These are phyloP conservation scores for Saprolegnia diclina DNA, from an alignment of 352 stramenopile genomes.

Conservation along the genomic window DNA sequence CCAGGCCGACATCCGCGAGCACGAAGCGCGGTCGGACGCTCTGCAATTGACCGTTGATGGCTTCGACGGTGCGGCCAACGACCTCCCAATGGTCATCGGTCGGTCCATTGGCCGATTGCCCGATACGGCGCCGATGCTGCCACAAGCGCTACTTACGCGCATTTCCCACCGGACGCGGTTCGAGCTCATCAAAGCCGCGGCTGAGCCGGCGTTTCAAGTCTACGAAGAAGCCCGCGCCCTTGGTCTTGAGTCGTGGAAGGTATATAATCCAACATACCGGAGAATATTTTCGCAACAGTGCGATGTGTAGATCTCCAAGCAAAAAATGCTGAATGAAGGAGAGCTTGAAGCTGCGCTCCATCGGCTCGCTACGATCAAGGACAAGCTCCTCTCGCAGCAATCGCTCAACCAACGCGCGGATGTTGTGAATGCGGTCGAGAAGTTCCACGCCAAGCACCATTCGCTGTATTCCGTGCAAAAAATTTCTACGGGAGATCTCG, in stretches of 20 bases:
- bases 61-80: conserved; percentile 10
- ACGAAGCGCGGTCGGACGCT: background rate
- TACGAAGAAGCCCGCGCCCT: conserved; percentile 48
- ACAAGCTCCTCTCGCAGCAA: conserved; percentile 51
- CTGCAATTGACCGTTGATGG: conserved; percentile 24
- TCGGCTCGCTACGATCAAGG: conserved; percentile 45
- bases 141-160: conserved; percentile 35
- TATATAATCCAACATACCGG: background rate
- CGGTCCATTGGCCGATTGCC: conserved; percentile 36
- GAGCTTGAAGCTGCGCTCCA: conserved; percentile 54
- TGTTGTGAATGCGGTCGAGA: conserved; percentile 37
- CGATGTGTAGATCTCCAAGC: conserved; percentile 33
- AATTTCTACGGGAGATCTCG: conserved; percentile 39
- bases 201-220: conserved; percentile 46
- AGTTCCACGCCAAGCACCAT: conserved; percentile 54
- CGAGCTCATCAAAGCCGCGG: conserved; percentile 46
- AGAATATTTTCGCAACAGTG: background rate
- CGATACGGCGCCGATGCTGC: background rate
- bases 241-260: conserved; percentile 55
- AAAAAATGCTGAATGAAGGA: conserved; percentile 41
- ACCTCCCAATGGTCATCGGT: conserved; percentile 47
- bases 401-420: conserved; percentile 37
- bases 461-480: conserved; percentile 42
- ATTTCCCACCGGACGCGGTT: conserved; percentile 62
- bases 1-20: conserved; percentile 34